Evolutionary conservation across 1,284 basidiomycete species (phyloP), one percentile per base, ranked within the genome.

Genomic region (Mycocalia duriaeana): DNA sequence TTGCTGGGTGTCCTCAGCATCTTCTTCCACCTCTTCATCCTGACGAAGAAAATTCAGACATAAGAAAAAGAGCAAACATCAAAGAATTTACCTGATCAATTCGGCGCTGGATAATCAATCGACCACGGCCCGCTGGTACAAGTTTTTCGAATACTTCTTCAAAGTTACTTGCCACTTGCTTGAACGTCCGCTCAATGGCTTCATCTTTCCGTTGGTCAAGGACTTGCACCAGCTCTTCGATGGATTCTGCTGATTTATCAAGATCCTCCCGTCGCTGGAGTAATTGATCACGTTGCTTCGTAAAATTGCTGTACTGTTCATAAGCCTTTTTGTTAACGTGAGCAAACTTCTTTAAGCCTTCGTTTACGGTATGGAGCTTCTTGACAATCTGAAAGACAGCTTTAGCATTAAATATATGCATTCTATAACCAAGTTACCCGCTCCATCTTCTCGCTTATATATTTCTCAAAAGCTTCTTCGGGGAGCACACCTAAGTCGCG

Each of bases 311-410:
- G 73, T 96, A 98, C 66, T 98, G 94, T 66, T 99, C 96, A 61
- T 97, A 95, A 1, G 95, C 96, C 67, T 98, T 98, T 75, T 99
- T 99, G 77, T 99, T 99, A 55, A 99, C 95, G 62, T 98, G 94
- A 0, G 92, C 88, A 59, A 94, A 99, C 66, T 94, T 94, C 66
- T 95, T 97, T 53, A 99, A 73, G 24, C 82, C 81, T 58, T 97
- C 94, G 59, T 97, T 94, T 53, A 94, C 85, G 20, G 79, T 78
- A 60, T 96, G 94, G 28, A 99, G 76, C 54, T 87, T 89, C 70
- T 91, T 94, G 56, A 95, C 80, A 31, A 99, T 77, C 91, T 95
- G 50, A 46, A 37, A 24, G 45, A 20, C n/a, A 48, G 31, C 5
- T 43, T 44, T 5, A 43, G 44, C 6, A 44, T 14, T 18, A 37